Evolutionary conservation across 129 eudicot genomes (phyloP).

Genomic region (Heracleum sosnowskyi): DNA sequence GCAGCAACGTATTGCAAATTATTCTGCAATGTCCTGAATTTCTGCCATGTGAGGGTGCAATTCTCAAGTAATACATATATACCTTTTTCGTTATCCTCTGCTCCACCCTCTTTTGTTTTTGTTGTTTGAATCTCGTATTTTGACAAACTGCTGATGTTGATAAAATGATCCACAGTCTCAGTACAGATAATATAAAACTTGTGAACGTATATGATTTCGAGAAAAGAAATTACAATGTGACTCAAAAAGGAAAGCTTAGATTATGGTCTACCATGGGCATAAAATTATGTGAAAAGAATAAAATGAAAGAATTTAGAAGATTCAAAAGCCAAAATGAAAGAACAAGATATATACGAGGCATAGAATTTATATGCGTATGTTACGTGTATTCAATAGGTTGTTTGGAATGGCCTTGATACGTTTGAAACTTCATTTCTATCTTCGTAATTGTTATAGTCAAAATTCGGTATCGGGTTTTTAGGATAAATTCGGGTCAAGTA

Average conservation of each 20-base stretch:
- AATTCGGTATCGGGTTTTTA: too few species aligned
- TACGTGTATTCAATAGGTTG: too few species aligned
- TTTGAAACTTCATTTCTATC: too few species aligned
- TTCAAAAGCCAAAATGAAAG: too few species aligned
- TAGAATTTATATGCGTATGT: too few species aligned
- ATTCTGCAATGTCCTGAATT: background rate
- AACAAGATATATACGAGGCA: too few species aligned
- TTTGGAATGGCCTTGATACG: too few species aligned
- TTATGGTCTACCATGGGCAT: background rate
- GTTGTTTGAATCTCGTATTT: background rate
- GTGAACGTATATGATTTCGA: too few species aligned
- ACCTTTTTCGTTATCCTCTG: background rate
- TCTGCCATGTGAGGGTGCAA: background rate
- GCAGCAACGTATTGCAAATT: background rate
- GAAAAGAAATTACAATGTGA: background rate
- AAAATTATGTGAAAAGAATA: background rate
- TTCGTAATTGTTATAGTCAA: too few species aligned
- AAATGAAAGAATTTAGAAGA: too few species aligned
- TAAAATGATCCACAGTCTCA: background rate
- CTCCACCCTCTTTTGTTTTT: background rate
- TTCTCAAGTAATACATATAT: background rate
- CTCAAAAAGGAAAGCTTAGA: background rate
- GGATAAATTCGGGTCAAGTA: too few species aligned
- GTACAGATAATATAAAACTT: too few species aligned
- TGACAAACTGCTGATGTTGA: background rate